Evolutionary conservation across 2,329 filamentous ascomycete species (phyloP), one percentile per base, ranked within the genome.

Genomic region (Metarhizium album): DNA sequence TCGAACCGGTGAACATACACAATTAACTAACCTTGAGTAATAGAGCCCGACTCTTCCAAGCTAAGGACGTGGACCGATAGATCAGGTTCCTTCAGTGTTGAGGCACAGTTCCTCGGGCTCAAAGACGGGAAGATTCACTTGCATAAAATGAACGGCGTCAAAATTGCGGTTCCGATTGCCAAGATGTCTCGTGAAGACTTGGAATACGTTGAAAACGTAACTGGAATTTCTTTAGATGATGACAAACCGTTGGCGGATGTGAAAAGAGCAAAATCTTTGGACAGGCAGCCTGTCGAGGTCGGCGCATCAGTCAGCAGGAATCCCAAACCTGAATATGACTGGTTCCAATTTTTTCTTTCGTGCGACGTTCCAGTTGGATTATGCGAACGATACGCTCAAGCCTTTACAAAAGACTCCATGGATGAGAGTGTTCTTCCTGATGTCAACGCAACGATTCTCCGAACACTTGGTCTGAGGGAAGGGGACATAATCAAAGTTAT

Each of bases 141-240:
- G 22, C 93, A 98, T 74, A 98, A 98, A 72, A 79, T 89, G 70
- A 98, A 98, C 64, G 93, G 93, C 37, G 90, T 98, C 60, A 97
- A 97, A 69, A 98, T 98, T 67, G 93, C 93, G 8, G 93, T 98
- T 3, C 93, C 93, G 2, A 82, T 97, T 27, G 75, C 82, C 38
- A 98, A 98, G 67, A 98, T 98, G 93, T 94, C 91, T 1, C 77
- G 90, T 42, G 87, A 91, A 62, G 93, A 98, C 68, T 75, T 98
- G 38, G 91, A 96, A 68, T 97, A 94, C 61, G 91, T 98, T 51
- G 93, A 98, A 69, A 81, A 79, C 53, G 74, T 81, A 16, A 93
- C 90, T n/a, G 90, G 90, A 35, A 79, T 89, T 47, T 95, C 90
- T 13, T 73, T 97, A 46, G 90, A 97, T 56, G 91, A 97, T 61